These are phyloP conservation scores for Kurtzmaniella fragi DNA, from an alignment of 805 yeast species.

Conservation along the genomic window DNA sequence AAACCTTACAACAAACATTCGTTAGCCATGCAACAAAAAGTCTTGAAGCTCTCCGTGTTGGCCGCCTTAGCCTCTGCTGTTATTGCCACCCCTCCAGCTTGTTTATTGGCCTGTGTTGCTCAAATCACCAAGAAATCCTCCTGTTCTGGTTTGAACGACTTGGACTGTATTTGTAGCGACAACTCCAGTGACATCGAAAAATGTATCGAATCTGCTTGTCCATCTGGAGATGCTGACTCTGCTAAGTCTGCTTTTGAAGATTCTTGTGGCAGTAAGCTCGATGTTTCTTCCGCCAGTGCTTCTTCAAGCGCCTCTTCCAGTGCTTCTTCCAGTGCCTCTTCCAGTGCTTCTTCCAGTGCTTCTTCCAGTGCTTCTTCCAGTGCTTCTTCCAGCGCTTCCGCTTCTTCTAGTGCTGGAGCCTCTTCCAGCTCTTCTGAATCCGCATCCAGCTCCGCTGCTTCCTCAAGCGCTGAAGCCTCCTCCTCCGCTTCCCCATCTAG, in stretches of 20 bases:
- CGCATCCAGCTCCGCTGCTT: constrained; percentile 16
- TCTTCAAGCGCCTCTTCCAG: constrained; percentile 17
- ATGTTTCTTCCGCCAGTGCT: constrained; percentile 17
- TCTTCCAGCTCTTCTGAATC: constrained; percentile 16
- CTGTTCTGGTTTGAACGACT: constrained; percentile 58
- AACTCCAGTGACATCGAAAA: constrained; percentile 48
- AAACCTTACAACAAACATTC: constrained; percentile 3
- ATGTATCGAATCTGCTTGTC: constrained; percentile 70
- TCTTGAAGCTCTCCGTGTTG: constrained; percentile 23
- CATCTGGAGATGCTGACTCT: constrained; percentile 49
- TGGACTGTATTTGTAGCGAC: constrained; percentile 62
- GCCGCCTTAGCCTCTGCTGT: constrained; percentile 41
- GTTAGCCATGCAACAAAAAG: constrained; percentile 7
- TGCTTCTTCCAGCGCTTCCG: constrained; percentile 17
- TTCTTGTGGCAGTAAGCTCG: constrained; percentile 45
- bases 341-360: constrained; percentile 26
- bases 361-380: constrained; percentile 24
- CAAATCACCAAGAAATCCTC: constrained; percentile 54
- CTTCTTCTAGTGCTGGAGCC: constrained; percentile 10
- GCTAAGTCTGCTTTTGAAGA: constrained; percentile 58
- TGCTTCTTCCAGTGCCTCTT: constrained; percentile 22
- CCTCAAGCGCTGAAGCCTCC: constrained; percentile 12
- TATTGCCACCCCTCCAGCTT: constrained; percentile 83
- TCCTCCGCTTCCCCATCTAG: constrained; percentile 17
- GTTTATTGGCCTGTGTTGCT: constrained; percentile 84